Percentiles rank a stretch among this genome's conserved stretches.
Evolutionary conservation across 2,329 filamentous ascomycete genomes (phyloP).

Genomic region (Diaporthe longicolla): DNA sequence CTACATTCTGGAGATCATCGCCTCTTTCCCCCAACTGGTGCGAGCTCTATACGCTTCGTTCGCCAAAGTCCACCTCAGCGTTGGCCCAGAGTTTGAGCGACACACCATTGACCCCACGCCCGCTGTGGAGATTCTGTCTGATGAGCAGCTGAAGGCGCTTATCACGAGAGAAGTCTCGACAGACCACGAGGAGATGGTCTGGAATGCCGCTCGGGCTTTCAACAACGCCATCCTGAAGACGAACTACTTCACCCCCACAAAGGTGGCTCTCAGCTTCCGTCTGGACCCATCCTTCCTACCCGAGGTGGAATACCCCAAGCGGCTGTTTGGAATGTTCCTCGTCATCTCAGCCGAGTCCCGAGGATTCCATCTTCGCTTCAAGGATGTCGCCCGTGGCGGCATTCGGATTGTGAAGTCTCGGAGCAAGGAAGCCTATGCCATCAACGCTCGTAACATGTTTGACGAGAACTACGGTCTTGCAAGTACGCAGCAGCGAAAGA

Average conservation of each 20-base stretch:
- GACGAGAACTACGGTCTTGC: conserved; percentile 99
- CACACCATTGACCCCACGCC: conserved; percentile 68
- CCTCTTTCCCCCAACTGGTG: conserved; percentile 88
- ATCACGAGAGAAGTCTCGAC: conserved; percentile 87
- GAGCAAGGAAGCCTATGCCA: conserved; percentile 94
- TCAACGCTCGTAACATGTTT: conserved; percentile 96
- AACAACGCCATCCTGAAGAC: conserved; percentile 95
- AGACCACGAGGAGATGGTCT: conserved; percentile 98
- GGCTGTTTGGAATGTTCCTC: conserved; percentile 97
- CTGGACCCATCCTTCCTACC: conserved; percentile 92
- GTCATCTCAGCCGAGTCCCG: conserved; percentile 97
- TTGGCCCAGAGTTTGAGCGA: conserved; percentile 65
- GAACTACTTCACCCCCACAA: conserved; percentile 97
- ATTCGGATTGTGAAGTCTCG: conserved; percentile 99
- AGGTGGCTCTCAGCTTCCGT: conserved; percentile 97
- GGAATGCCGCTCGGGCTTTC: conserved; percentile 96
- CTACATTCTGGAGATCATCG: conserved; percentile 98
- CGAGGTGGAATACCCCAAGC: conserved; percentile 91
- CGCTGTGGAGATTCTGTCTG: conserved; percentile 78
- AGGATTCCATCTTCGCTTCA: conserved; percentile 97
- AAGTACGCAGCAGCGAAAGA: conserved; percentile 99
- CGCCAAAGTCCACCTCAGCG: conserved; percentile 83
- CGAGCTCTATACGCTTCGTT: conserved; percentile 92
- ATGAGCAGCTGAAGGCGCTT: conserved; percentile 79
- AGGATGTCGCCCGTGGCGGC: conserved; percentile 95